These are phyloP conservation scores for Pythium insidiosum DNA, from an alignment of 352 stramenopile species.

Conservation along the genomic window DNA sequence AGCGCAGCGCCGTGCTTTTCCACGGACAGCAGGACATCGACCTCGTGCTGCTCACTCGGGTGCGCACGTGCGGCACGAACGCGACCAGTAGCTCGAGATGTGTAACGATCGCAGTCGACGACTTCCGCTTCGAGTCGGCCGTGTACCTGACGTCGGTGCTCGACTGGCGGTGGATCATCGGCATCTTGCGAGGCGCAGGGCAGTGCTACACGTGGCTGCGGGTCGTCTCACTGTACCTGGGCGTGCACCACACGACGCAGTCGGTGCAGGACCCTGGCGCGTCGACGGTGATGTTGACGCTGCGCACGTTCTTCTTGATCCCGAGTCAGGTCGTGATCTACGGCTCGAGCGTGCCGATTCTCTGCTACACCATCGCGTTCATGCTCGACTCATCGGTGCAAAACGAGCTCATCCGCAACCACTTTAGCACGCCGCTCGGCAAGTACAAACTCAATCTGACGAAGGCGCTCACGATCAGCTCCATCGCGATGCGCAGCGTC, in stretches of 20 bases:
- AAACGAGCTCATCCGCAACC: conserved; percentile 22
- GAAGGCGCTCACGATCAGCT: conserved; percentile 18
- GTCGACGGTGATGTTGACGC: conserved; percentile 9
- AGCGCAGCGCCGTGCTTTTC: conserved; percentile 3
- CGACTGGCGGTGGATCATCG: conserved; percentile 22
- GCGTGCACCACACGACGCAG: no score
- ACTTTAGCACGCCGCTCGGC: conserved; percentile 22
- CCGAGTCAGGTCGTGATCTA: no score
- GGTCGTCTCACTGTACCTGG: conserved; percentile 16
- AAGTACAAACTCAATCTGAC: conserved; percentile 15
- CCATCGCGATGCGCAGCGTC: conserved; percentile 36
- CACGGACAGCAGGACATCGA: neutral
- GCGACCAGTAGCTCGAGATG: no score
- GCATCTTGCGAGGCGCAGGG: conserved; percentile 16
- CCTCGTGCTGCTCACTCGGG: conserved; percentile 1
- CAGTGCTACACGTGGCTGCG: conserved; percentile 33
- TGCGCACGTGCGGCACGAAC: conserved; percentile 3
- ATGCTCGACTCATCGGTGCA: conserved; percentile 28
- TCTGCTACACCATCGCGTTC: conserved; percentile 34
- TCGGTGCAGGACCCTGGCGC: no score
- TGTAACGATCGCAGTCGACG: conserved; percentile 29
- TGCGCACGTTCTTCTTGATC: no score
- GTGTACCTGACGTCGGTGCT: conserved; percentile 14
- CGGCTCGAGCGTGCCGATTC: no score
- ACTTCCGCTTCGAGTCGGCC: conserved; percentile 30